These are phyloP conservation scores for Vigna mungo DNA, from an alignment of 306 rosid species.

Conservation along the genomic window DNA sequence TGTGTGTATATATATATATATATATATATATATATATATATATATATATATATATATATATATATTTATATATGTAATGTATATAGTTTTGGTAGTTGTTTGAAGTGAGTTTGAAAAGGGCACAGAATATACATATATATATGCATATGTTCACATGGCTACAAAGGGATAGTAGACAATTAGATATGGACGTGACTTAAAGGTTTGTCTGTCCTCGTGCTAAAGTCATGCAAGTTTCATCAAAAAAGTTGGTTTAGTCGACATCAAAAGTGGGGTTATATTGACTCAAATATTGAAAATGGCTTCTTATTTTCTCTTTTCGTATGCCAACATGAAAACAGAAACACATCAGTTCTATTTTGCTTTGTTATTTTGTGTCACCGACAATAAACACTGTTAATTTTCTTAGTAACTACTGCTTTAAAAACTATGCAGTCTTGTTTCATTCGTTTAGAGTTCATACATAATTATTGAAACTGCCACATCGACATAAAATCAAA, in stretches of 20 bases:
- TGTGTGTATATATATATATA: not conserved
- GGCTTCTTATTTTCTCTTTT: conserved; percentile 36
- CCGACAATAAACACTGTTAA: conserved; percentile 4
- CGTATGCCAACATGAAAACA: conserved; percentile 21
- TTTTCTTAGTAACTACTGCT: too few species aligned
- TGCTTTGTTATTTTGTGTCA: conserved; percentile 21
- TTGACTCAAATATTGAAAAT: conserved; percentile 36
- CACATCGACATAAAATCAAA: too few species aligned
- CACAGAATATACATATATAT: not conserved
- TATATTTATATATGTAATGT: not conserved
- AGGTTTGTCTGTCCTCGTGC: conserved; percentile 53
- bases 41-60: not conserved
- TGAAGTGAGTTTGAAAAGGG: not conserved
- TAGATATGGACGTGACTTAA: conserved; percentile 51
- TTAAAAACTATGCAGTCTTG: too few species aligned
- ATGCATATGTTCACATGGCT: conserved; percentile 42
- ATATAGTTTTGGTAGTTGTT: not conserved
- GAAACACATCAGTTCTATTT: conserved; percentile 2
- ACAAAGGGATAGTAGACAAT: conserved; percentile 54
- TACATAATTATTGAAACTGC: too few species aligned
- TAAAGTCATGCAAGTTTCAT: conserved; percentile 45
- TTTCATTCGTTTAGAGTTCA: too few species aligned
- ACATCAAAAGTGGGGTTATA: conserved; percentile 42
- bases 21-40: not conserved
- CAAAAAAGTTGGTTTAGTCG: conserved; percentile 38